Percentiles rank a stretch among this genome's conserved stretches.
Conservation (phyloP, 1,284 basidiomycete species). For the Irpex rosettiformis region DNA sequence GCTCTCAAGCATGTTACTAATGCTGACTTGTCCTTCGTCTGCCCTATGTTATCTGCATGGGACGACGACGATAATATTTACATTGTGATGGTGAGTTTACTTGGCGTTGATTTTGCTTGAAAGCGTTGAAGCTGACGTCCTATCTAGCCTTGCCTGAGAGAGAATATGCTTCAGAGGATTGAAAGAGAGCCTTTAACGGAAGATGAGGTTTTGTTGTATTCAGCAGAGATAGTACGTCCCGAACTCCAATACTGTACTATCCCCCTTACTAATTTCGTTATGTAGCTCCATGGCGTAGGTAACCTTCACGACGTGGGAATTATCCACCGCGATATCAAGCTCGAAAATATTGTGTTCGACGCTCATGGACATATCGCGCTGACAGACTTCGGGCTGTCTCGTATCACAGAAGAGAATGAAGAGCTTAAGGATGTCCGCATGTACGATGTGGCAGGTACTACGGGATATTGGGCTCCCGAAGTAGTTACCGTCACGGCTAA, state of each 20-base stretch:
- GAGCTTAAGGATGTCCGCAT: slow-evolving; percentile 28
- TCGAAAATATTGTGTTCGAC: slow-evolving; percentile 23
- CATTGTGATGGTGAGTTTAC: slow-evolving; percentile 20
- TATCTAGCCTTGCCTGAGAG: not conserved
- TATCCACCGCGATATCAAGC: slow-evolving; percentile 26
- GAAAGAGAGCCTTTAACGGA: not conserved
- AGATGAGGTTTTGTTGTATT: slow-evolving; percentile 6
- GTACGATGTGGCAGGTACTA: slow-evolving; percentile 14
- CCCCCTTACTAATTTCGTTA: no score
- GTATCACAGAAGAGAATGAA: slow-evolving; percentile 39
- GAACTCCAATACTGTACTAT: no score
- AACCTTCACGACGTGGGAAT: slow-evolving; percentile 15
- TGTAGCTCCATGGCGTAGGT: slow-evolving; percentile 20
- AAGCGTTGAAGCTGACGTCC: not conserved
- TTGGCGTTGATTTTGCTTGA: not conserved
- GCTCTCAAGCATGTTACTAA: slow-evolving; percentile 4
- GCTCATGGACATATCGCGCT: slow-evolving; percentile 19
- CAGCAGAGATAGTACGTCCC: slow-evolving; percentile 18
- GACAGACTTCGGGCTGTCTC: slow-evolving; percentile 21
- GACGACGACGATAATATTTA: slow-evolving; percentile 18
- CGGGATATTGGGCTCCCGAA: slow-evolving; percentile 23
- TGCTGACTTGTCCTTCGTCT: slow-evolving; percentile 3
- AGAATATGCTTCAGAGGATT: slow-evolving; percentile 3
- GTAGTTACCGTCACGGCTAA: not conserved
- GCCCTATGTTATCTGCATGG: slow-evolving; percentile 11